These are phyloP conservation scores for Solanum stenotomum DNA, from an alignment of 257 asterid species.

Conservation along the genomic window DNA sequence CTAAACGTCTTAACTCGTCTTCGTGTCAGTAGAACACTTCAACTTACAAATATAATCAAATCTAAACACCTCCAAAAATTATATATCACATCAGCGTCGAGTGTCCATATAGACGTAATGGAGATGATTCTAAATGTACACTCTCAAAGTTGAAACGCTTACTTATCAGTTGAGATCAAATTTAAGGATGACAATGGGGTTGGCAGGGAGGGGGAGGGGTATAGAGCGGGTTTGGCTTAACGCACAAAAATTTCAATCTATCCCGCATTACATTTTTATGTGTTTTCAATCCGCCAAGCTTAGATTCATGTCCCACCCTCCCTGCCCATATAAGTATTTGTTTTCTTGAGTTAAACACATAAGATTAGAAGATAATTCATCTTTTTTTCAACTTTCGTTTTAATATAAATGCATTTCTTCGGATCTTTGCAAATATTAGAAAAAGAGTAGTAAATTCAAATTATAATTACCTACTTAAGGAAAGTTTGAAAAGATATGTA, in stretches of 20 bases:
- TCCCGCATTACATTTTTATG: background rate
- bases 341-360: background rate
- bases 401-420: background rate
- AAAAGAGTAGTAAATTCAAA: background rate
- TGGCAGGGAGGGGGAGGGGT: background rate
- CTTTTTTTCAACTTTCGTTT: background rate
- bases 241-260: background rate
- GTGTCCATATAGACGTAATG: background rate
- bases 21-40: background rate
- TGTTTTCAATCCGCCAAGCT: too few species aligned
- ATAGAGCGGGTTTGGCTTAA: background rate
- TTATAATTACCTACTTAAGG: background rate
- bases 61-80: background rate
- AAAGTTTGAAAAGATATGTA: too few species aligned
- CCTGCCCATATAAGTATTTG: too few species aligned
- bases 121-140: background rate
- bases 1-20: background rate
- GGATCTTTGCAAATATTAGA: background rate
- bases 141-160: background rate
- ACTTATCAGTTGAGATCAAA: background rate
- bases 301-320: background rate
- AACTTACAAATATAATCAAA: background rate
- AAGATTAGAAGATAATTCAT: background rate
- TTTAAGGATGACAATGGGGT: background rate
- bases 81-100: background rate